Evolutionary conservation across 176 grass and related monocot genomes (phyloP), one percentile per base, ranked within the genome.

Genomic region (Triticum dicoccoides): DNA sequence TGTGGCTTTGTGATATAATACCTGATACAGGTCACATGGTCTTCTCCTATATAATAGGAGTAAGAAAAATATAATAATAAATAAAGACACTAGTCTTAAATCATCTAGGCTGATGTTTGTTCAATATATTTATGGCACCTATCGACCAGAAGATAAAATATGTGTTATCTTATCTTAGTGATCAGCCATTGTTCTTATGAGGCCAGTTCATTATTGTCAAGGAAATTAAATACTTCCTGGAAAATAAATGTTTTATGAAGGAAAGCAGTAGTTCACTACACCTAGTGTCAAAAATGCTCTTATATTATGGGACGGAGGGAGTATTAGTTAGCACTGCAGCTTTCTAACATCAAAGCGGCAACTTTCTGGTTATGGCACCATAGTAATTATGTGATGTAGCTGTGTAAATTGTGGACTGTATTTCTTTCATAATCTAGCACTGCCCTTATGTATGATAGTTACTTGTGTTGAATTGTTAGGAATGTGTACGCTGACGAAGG

Each of bases 401-500:
- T 17, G 14, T 29, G 49, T 76, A 11, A 29, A 17, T 80, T 80
- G 13, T 68, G 33, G 14, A 33, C 35, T 71, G 42, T 61, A 44
- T 80, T 87, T 87, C 42, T 78, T 81, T 83, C 27, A 30, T 11
- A 29, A 4, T 63, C 56, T 8, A 68, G 82, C 24, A 35, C 54
- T 45, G 20, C 13, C 72, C 47, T 75, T 69, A 79, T 80, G 17
- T 73, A 69, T 89, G 80, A 91, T 74, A 54, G 70, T 81, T 90
- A 79, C 32, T 1, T 78, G 9, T 42, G 29, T 77, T 78, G 23
- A 79, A 83, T 91, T 87, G 58, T 67, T 86, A 99, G 97, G 87
- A 99, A 99, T 91, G 84, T 99, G 80, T 96, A 90, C 47, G 91
- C 97, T 0, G 92, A 99, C 21, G 90, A 99, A 90, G 94, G 92